A percentile compares a stretch with the other conserved stretches of the same genome.
These are phyloP conservation scores for Panus rudis DNA, from an alignment of 768 basidiomycete genomes.

Conservation along the genomic window DNA sequence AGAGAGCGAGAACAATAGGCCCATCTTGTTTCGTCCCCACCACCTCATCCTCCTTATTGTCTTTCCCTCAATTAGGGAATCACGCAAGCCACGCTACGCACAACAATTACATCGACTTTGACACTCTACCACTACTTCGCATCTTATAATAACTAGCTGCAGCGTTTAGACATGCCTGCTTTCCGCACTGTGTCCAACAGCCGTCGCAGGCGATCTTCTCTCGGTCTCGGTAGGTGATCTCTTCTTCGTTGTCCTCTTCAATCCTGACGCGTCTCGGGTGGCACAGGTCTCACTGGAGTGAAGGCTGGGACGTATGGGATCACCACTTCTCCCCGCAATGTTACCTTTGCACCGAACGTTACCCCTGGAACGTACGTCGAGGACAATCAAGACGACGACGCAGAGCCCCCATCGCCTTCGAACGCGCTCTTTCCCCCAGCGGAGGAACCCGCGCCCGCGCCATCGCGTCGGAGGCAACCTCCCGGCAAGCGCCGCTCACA, in stretches of 20 bases:
- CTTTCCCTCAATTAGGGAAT: conserved; percentile 11
- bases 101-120: conserved; percentile 1
- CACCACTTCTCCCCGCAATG: conserved; percentile 34
- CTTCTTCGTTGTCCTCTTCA: neutral
- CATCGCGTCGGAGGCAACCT: conserved; percentile 42
- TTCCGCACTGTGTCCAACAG: conserved; percentile 24
- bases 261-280: neutral
- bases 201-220: conserved; percentile 37
- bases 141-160: conserved; percentile 11
- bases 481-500: conserved; percentile 62
- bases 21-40: conserved; percentile 1
- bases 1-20: conserved; percentile 6
- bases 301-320: conserved; percentile 52
- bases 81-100: conserved; percentile 1
- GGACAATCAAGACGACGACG: conserved; percentile 24
- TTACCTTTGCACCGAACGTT: conserved; percentile 60
- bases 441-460: conserved; percentile 29
- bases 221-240: conserved; percentile 25
- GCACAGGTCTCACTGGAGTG: conserved; percentile 31
- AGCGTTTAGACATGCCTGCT: conserved; percentile 28
- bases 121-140: conserved; percentile 7
- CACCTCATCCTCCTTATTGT: conserved; percentile 7
- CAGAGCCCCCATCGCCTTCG: conserved; percentile 27
- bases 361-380: conserved; percentile 46
- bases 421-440: conserved; percentile 51